Conservation (phyloP, 2,329 filamentous ascomycete genomes). For the Fusarium xyrophilum region DNA sequence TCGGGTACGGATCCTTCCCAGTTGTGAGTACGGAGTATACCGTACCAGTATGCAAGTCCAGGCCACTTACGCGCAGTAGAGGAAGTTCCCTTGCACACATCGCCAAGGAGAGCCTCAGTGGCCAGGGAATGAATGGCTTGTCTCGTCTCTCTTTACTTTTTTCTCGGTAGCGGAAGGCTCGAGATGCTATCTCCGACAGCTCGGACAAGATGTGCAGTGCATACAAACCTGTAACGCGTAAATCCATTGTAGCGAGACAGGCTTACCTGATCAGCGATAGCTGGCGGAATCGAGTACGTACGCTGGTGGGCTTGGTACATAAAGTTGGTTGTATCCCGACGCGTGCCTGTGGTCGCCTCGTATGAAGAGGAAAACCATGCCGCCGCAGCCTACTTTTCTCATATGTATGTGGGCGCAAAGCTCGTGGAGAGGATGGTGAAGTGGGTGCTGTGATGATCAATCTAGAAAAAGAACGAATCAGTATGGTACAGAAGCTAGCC, state of each 20-base stretch:
- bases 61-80: slow-evolving; percentile 15
- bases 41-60: background rate
- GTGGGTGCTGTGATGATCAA: slow-evolving; percentile 35
- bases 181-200: slow-evolving; percentile 21
- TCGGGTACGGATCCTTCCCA: slow-evolving; percentile 9
- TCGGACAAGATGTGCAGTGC: slow-evolving; percentile 12
- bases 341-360: slow-evolving; percentile 31
- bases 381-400: slow-evolving; percentile 37
- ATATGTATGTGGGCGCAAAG: slow-evolving; percentile 33
- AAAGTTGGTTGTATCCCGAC: slow-evolving; percentile 29
- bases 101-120: slow-evolving; percentile 13
- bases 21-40: background rate
- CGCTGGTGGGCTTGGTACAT: slow-evolving; percentile 13
- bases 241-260: background rate
- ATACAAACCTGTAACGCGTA: slow-evolving; percentile 3
- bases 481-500: slow-evolving; percentile 20
- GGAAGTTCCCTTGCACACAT: slow-evolving; percentile 17
- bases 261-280: slow-evolving; percentile 33
- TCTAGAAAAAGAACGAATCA: slow-evolving; percentile 30
- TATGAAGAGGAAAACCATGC: slow-evolving; percentile 35
- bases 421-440: slow-evolving; percentile 22
- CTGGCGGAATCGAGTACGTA: slow-evolving; percentile 34
- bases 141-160: slow-evolving; percentile 16
- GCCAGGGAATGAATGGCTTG: slow-evolving; percentile 9
- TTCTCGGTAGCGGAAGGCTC: background rate